These are phyloP conservation scores for Aspergillus carlsbadensis DNA, from an alignment of 495 filamentous ascomycete genomes.

Conservation along the genomic window DNA sequence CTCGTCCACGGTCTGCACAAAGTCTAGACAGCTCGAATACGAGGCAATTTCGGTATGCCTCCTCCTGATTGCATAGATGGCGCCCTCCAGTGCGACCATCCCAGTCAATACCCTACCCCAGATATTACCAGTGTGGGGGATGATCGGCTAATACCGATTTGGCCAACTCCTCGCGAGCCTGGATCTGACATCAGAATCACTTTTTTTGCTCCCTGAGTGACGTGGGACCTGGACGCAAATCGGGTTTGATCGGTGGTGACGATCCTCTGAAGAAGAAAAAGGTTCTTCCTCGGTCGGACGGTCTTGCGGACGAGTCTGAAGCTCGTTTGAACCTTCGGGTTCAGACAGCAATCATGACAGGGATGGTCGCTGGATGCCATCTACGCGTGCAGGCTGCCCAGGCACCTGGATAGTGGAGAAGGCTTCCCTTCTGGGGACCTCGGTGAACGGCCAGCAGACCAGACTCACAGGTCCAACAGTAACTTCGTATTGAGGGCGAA, in stretches of 20 bases:
- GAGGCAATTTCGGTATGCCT: background rate
- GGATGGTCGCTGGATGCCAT: too few relatives aligned
- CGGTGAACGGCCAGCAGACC: too few relatives aligned
- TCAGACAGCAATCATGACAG: too few relatives aligned
- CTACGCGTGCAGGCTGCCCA: too few relatives aligned
- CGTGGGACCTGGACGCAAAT: background rate
- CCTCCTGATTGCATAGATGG: constrained; percentile 1
- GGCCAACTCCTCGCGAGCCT: background rate
- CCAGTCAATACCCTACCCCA: constrained; percentile 6
- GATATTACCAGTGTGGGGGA: constrained; percentile 10
- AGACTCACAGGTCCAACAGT: background rate
- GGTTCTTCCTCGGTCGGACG: too few relatives aligned
- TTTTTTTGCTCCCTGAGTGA: background rate
- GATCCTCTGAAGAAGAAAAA: too few relatives aligned
- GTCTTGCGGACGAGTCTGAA: too few relatives aligned
- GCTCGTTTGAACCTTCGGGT: too few relatives aligned
- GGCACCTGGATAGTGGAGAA: too few relatives aligned
- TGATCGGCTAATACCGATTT: constrained; percentile 10
- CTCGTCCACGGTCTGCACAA: background rate
- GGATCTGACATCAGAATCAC: background rate
- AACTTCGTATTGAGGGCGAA: background rate
- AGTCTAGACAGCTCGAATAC: constrained; percentile 10
- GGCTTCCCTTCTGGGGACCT: too few relatives aligned
- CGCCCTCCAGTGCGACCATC: background rate
- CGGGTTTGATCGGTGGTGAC: too few relatives aligned